These are phyloP conservation scores for Lanmaoa pseudosensibilis DNA, from an alignment of 768 basidiomycete species.

Conservation along the genomic window DNA sequence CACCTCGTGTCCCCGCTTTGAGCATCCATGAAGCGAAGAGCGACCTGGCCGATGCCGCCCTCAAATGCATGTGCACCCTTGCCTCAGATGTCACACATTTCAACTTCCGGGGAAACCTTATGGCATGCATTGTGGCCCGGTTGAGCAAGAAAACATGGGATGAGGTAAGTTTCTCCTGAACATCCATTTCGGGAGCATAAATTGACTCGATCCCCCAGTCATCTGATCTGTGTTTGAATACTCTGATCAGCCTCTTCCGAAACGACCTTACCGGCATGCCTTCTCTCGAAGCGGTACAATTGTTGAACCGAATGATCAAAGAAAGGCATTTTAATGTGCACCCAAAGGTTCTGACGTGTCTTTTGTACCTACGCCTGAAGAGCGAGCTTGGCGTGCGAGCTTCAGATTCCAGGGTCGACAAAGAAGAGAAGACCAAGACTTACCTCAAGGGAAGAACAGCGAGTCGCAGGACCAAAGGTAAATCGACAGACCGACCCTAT, in stretches of 20 bases:
- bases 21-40: constrained; percentile 50
- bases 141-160: constrained; percentile 90
- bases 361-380: constrained; percentile 83
- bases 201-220: constrained; percentile 48
- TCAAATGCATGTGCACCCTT: constrained; percentile 88
- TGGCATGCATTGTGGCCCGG: constrained; percentile 79
- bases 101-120: constrained; percentile 93
- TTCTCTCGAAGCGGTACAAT: constrained; percentile 85
- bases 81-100: constrained; percentile 86
- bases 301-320: constrained; percentile 95
- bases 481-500: constrained; percentile 64
- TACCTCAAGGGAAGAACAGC: constrained; percentile 41
- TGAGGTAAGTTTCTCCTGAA: constrained; percentile 51
- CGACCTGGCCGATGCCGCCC: constrained; percentile 63
- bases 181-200: constrained; percentile 3
- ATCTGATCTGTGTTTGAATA: constrained; percentile 81
- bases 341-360: constrained; percentile 82
- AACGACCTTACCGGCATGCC: constrained; percentile 76
- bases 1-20: constrained; percentile 21
- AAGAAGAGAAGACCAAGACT: constrained; percentile 39
- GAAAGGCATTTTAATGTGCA: constrained; percentile 89
- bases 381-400: constrained; percentile 81
- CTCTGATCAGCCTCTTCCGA: constrained; percentile 79
- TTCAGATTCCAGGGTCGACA: constrained; percentile 67
- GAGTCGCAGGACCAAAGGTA: constrained; percentile 50